These are phyloP conservation scores for Phytophthora aleatoria DNA, from an alignment of 352 stramenopile species.

Conservation along the genomic window DNA sequence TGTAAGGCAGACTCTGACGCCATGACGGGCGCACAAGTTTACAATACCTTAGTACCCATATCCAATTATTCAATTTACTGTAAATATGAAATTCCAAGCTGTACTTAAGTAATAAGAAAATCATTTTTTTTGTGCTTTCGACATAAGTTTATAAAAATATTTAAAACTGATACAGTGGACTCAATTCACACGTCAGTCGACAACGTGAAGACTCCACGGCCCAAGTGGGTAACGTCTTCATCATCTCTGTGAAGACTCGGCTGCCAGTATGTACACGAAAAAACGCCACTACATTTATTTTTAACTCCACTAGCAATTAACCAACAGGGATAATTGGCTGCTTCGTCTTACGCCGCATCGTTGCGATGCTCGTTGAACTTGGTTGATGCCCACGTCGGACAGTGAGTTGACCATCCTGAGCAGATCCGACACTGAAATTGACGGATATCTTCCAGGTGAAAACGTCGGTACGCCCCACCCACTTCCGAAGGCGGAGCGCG, in stretches of 20 bases:
- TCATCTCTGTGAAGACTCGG: no score
- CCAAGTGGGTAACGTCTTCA: no score
- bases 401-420: conserved; percentile 4
- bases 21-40: conserved; percentile 7
- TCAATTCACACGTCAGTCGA: no score
- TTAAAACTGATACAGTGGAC: no score
- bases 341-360: background rate
- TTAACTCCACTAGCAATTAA: background rate
- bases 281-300: background rate
- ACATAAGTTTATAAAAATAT: no score
- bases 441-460: conserved; percentile 12
- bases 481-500: background rate
- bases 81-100: background rate
- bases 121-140: no score
- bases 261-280: no score
- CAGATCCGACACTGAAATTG: conserved; percentile 17
- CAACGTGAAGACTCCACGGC: no score
- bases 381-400: conserved; percentile 3
- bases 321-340: conserved; percentile 1
- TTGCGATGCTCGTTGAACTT: conserved; percentile 2
- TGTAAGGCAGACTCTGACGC: conserved; percentile 18
- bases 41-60: background rate
- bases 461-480: conserved; percentile 1
- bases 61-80: background rate
- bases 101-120: no score